These are phyloP conservation scores for Tanacetum coccineum DNA, from an alignment of 129 eudicot species.

Conservation along the genomic window DNA sequence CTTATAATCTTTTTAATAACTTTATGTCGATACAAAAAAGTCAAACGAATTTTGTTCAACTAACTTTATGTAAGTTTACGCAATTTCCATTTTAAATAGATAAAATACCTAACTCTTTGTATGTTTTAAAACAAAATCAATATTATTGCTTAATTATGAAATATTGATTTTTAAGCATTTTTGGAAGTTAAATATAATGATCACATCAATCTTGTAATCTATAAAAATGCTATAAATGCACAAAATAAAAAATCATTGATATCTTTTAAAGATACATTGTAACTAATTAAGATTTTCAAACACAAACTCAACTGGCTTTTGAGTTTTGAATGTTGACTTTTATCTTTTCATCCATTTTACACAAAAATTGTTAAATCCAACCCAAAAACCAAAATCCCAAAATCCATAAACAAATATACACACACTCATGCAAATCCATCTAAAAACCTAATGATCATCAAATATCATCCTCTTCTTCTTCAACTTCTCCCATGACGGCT, in stretches of 20 bases:
- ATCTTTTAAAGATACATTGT: no score
- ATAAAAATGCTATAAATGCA: no score
- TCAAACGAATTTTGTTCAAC: slow-evolving; percentile 28
- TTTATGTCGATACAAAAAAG: neutral
- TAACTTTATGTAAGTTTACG: slow-evolving; percentile 17
- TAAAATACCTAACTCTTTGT: slow-evolving; percentile 5
- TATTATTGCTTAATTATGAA: neutral
- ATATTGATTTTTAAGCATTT: no score
- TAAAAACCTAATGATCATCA: slow-evolving; percentile 22
- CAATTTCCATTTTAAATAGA: neutral
- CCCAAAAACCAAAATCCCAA: neutral
- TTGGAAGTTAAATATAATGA: no score
- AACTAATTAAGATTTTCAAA: slow-evolving; percentile 10
- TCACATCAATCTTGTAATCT: no score
- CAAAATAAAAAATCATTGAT: no score
- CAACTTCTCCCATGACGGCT: slow-evolving; percentile 31
- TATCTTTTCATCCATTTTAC: slow-evolving; percentile 1
- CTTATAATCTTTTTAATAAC: neutral
- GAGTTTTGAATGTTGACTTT: slow-evolving; percentile 34
- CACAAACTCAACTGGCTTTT: neutral
- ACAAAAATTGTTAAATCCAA: slow-evolving; percentile 19
- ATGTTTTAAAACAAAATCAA: neutral
- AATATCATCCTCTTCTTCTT: neutral
- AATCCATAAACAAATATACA: neutral
- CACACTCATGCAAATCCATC: slow-evolving; percentile 10